Evolutionary conservation across 345 rosid species (phyloP).

Genomic region (Eucalyptus erythrocorys): DNA sequence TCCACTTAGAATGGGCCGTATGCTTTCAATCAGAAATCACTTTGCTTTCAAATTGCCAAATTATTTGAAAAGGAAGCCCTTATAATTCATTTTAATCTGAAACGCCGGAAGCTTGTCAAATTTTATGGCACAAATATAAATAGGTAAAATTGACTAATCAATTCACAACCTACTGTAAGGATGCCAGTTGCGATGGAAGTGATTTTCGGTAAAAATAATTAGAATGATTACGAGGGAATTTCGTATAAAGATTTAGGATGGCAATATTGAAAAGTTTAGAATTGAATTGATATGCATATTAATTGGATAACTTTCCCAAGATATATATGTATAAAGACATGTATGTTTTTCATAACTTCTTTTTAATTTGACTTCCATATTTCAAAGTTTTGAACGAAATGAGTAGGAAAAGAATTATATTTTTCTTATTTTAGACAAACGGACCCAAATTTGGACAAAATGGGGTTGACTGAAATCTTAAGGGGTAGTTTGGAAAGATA

Average conservation of each 20-base stretch:
- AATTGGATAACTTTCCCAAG: background rate
- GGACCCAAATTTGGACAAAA: background rate
- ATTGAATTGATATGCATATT: no score
- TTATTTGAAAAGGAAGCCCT: background rate
- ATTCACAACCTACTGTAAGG: background rate
- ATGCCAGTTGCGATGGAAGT: background rate
- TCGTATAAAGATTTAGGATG: background rate
- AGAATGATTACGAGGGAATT: background rate
- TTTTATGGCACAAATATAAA: background rate
- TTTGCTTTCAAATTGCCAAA: background rate
- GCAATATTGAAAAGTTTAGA: background rate
- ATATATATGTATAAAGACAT: background rate
- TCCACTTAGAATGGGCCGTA: background rate
- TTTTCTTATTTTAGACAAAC: background rate
- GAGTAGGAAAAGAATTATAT: background rate
- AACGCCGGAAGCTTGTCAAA: background rate
- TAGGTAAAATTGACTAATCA: background rate
- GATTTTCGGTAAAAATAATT: background rate
- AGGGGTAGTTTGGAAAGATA: background rate
- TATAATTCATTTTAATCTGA: background rate
- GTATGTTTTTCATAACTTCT: background rate
- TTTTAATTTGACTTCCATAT: background rate
- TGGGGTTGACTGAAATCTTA: background rate
- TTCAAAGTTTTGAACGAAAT: background rate
- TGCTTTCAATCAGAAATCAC: background rate